Evolutionary conservation across 208 protist genomes (phyloP).

Genomic region (Acanthamoeba sp.): DNA sequence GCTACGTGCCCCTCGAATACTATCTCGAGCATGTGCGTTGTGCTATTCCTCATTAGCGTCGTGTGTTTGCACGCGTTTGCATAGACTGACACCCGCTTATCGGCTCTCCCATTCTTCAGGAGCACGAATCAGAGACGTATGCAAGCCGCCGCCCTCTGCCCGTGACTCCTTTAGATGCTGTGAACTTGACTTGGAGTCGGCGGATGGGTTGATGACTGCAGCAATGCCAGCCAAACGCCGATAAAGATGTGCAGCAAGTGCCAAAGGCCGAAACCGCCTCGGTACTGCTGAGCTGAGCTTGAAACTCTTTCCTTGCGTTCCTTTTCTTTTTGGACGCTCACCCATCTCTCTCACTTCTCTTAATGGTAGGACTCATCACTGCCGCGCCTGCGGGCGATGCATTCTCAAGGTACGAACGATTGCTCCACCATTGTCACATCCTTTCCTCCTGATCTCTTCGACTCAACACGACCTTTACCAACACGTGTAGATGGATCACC

Average conservation of each 20-base stretch:
- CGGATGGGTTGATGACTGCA: neutral
- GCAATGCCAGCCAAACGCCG: neutral
- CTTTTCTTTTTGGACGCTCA: too few species aligned
- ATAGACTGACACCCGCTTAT: neutral
- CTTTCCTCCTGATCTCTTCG: neutral
- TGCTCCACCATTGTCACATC: neutral
- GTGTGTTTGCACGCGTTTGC: neutral
- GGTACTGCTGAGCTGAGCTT: neutral
- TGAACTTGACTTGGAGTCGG: neutral
- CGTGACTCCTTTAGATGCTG: neutral
- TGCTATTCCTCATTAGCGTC: neutral
- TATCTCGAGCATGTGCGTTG: constrained; percentile 13
- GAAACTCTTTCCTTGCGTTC: too few species aligned
- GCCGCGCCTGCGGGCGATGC: constrained; percentile 8
- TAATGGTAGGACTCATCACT: constrained; percentile 3
- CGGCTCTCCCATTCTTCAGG: neutral
- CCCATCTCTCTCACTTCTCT: neutral
- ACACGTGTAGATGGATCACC: neutral
- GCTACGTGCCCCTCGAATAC: constrained; percentile 55
- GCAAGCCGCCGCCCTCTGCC: too few species aligned
- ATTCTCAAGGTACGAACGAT: neutral
- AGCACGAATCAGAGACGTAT: neutral
- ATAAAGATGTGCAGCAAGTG: constrained; percentile 55
- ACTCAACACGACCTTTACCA: too few species aligned
- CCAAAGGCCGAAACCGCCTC: neutral